Evolutionary conservation across 768 basidiomycete species (phyloP).

Genomic region (Amanita subjunquillea): DNA sequence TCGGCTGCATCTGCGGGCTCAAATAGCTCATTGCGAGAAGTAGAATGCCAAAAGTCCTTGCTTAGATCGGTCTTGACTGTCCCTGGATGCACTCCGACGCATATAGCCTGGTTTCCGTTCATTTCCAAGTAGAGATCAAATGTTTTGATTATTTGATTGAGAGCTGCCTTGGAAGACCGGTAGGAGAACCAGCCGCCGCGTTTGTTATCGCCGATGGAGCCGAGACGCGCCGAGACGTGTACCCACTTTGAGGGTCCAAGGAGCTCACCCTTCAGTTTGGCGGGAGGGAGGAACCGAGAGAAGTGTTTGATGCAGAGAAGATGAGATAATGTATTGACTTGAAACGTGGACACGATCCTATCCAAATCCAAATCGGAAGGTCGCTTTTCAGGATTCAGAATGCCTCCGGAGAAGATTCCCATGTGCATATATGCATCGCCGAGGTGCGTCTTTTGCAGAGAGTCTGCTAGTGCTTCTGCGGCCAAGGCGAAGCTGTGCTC

Average conservation of each 20-base stretch:
- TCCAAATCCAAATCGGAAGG: slow-evolving; percentile 36
- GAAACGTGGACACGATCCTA: slow-evolving; percentile 33
- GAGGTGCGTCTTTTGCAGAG: slow-evolving; percentile 17
- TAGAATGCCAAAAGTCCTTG: slow-evolving; percentile 38
- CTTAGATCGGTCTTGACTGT: slow-evolving; percentile 53
- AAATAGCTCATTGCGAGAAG: slow-evolving; percentile 27
- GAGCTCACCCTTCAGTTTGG: slow-evolving; percentile 13
- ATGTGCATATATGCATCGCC: slow-evolving; percentile 36
- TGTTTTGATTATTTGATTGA: slow-evolving; percentile 53
- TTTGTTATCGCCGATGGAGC: slow-evolving; percentile 47
- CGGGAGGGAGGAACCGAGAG: slow-evolving; percentile 40
- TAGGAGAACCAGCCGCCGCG: slow-evolving; percentile 54
- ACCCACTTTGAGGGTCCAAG: slow-evolving; percentile 40
- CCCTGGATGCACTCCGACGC: slow-evolving; percentile 48
- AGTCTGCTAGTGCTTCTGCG: slow-evolving; percentile 27
- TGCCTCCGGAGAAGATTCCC: slow-evolving; percentile 45
- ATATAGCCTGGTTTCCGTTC: slow-evolving; percentile 36
- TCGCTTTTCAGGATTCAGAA: slow-evolving; percentile 45
- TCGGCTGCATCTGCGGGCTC: slow-evolving; percentile 40
- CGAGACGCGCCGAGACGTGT: slow-evolving; percentile 49
- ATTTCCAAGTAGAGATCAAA: slow-evolving; percentile 44
- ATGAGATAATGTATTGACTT: slow-evolving; percentile 51
- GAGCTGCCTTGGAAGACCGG: slow-evolving; percentile 49
- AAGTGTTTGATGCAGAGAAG: slow-evolving; percentile 55
- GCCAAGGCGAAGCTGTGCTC: slow-evolving; percentile 41